Evolutionary conservation across 2,329 filamentous ascomycete genomes (phyloP).

Genomic region (Atkinsonella texensis): DNA sequence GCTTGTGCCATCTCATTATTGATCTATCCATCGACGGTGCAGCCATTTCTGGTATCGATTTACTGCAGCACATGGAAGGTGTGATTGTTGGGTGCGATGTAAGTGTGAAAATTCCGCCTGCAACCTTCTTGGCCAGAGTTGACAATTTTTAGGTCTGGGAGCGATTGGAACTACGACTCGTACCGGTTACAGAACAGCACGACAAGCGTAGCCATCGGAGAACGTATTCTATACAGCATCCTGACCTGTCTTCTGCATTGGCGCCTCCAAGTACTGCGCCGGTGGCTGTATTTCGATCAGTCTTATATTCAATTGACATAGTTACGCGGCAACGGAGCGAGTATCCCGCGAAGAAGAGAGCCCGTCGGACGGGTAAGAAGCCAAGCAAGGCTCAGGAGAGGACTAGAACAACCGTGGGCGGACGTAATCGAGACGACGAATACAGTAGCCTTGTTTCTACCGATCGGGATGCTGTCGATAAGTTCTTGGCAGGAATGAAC

Average conservation of each 20-base stretch:
- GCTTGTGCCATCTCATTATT: slow-evolving; percentile 18
- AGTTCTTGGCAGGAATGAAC: slow-evolving; percentile 16
- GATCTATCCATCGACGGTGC: slow-evolving; percentile 13
- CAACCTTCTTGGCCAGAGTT: neutral
- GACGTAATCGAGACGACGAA: neutral
- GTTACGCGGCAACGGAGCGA: neutral
- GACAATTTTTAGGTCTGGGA: slow-evolving; percentile 14
- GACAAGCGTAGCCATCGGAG: slow-evolving; percentile 11
- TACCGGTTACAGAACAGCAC: slow-evolving; percentile 6
- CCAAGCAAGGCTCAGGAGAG: neutral
- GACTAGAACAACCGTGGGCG: neutral
- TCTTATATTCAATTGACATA: slow-evolving; percentile 16
- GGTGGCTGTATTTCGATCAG: slow-evolving; percentile 15
- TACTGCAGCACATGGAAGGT: slow-evolving; percentile 8
- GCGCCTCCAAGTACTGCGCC: slow-evolving; percentile 15
- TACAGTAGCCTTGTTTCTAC: slow-evolving; percentile 9
- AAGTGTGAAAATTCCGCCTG: neutral
- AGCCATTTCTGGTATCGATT: slow-evolving; percentile 6
- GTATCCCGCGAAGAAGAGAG: neutral
- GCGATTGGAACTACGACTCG: slow-evolving; percentile 18
- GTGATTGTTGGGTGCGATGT: slow-evolving; percentile 17
- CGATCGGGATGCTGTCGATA: slow-evolving; percentile 19
- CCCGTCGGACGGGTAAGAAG: neutral
- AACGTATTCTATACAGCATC: slow-evolving; percentile 25
- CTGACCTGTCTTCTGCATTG: slow-evolving; percentile 20